Base-by-base conservation (phyloP, 75 land plant genomes). In the Sequoia sempervirens region DNA sequence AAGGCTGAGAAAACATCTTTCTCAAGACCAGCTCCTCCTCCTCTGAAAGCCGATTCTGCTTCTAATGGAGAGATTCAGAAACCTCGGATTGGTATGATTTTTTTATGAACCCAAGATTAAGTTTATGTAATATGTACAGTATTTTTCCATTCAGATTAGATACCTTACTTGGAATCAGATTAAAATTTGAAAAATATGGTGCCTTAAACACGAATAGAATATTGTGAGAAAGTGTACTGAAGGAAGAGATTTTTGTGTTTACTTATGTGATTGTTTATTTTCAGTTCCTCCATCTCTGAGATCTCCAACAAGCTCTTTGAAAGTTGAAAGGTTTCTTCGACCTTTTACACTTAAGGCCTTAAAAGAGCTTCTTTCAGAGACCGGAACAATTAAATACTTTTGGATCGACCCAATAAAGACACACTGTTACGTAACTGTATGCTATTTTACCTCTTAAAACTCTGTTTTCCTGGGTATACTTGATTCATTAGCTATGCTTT, bases 331-430 rank as follows among this genome's bases (percentile, higher is more conserved):
- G 80, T 90, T 90, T 84, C 76, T 90, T 28, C 87, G 90, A 2
- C 91, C 91, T 81, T 90, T 88, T 79, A 90, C 91, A 30, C 10
- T 86, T 61, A 90, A 90, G 85, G 91, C 91, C 11, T 82, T 89
- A 47, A 90, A 86, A 84, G 90, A 88, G 58, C 85, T 90, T 54
- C 88, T 90, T 58, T 85, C 87, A 79, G 85, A 90, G 41, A 83
- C 82, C 38, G 91, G 91, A 30, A 43, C 36, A n/a, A 56, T 86
- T 46, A 41, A n/a, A 66, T 83, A 86, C 53, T 80, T 90, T 80
- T 90, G 91, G 91, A 90, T 90, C 81, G 91, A 90, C 53, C 91
- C 88, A 85, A 90, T 90, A 53, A 90, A 90, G 80, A 90, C 91
- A n/a, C 91, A 90, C 82, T 90, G 91, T 52, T 90, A 86, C 82